Base-by-base conservation (phyloP, 768 basidiomycete species). In the Suillus subalutaceus region DNA sequence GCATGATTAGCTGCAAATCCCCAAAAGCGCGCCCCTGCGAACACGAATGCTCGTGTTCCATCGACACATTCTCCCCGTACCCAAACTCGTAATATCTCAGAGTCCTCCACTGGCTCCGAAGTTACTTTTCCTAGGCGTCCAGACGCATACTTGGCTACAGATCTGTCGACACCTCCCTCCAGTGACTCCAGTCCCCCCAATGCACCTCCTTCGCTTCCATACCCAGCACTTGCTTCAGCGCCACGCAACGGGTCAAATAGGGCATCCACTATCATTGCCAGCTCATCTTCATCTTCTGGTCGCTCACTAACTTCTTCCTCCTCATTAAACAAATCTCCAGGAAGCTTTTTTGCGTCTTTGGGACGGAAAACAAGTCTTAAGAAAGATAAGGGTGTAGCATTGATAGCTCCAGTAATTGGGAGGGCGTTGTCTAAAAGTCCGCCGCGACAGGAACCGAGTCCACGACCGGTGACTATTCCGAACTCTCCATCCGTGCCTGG, bases 81-180 rank as follows among this genome's bases (percentile, higher is more conserved):
- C 13, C 86, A 89, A 66, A 83, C 85, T 37, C 85, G 92, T 62
- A 89, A 92, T 67, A 83, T 87, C 2, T 93, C 93, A 20, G 82
- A 86, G 53, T 85, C 86, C 1, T 94, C 93, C 12, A 85, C 88
- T 69, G 85, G 86, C 18, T 92, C 92, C 5, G 90, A 92, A 69
- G 85, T 84, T 52, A 92, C 92, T 0, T 94, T 94, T 76, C 92
- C 93, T 18, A 84, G 85, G 35, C 88, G 93, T 37, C 81, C 88
- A n/a, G 93, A 94, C 71, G 91, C 93, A 12, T 88, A 86, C 64
- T 81, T 83, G 32, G 93, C 93, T 7, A 93, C 92, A 3, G 93
- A 94, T 74, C 83, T 94, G 15, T 82, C 88, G 5, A 77, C 83
- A 35, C 81, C 78, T 62, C 79, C 64, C 63, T 78, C 70, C 23